Base-by-base conservation (phyloP, 441 rosid species). In the Brassica hybrid region DNA sequence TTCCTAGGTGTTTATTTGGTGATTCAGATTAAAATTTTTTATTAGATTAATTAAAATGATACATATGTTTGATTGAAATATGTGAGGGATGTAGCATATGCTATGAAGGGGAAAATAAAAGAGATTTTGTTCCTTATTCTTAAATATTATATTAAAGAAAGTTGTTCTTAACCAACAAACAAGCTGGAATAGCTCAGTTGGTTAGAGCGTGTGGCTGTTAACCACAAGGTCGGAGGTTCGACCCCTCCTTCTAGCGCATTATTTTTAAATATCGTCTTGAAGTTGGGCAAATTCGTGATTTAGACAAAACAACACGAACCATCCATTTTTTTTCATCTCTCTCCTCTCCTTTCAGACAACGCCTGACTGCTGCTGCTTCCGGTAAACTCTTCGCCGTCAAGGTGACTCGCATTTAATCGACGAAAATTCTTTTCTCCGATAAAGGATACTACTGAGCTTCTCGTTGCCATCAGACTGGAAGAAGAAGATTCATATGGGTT, bases 131-230 rank as follows among this genome's bases (percentile, higher is more conserved):
- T 45, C 50, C 12, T 17, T 56, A 18, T 16, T 21, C 2, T 21
- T 21, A 21, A 21, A 21, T 18, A 21, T 21, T 21, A 21, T 21
- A 21, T 21, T 21, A 2, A 21, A 21, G 2, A 21, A 21, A 21
- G 23, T 21, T 21, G 48, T 41, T 10, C n/a, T 3, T 41, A 2
- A 11, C 13, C 1, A 0, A 41, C 3, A 13, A 38, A 10, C 13
- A 23, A 71, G 98, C 94, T 92, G 96, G 96, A 92, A 86, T 89
- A 90, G 91, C 91, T 94, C 93, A 89, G 92, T 85, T 88, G 96
- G 97, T 73, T 92, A 89, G 97, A 92, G 93, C 92, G 92, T 94
- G 91, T 94, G 94, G 93, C 98, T 90, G 92, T 90, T 94, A 90
- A 92, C 94, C 94, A 89, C 91, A 92, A 90, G 96, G 96, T 89